phyloP scores from a whole-genome alignment of 2,329 filamentous ascomycete species.

The Penicillium sclerotigenum region DNA sequence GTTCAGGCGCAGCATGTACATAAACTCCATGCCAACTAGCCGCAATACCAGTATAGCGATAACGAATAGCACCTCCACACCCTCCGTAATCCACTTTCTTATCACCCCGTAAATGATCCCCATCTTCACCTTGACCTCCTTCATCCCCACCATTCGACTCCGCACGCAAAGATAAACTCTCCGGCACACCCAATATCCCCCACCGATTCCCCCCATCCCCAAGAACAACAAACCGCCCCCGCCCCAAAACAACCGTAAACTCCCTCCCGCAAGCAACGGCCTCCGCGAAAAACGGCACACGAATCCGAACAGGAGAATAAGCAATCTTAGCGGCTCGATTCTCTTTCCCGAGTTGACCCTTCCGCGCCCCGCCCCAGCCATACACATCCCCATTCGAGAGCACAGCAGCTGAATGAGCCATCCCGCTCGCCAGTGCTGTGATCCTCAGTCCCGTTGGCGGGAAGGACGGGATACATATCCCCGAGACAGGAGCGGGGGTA shows the following conservation, averaged over 20 bases:
- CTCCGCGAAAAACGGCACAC: constrained; percentile 59
- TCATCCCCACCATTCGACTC: not conserved
- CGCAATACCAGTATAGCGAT: constrained; percentile 66
- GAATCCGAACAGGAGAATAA: constrained; percentile 61
- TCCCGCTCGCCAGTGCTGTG: constrained; percentile 65
- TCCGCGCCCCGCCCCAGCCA: constrained; percentile 84
- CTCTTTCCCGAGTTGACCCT: constrained; percentile 73
- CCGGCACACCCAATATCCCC: constrained; percentile 58
- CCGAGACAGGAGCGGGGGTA: constrained; percentile 23
- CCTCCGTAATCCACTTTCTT: constrained; percentile 18
- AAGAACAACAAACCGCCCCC: constrained; percentile 63
- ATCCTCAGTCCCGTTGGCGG: constrained; percentile 60
- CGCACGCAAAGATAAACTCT: not conserved
- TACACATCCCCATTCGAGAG: constrained; percentile 73
- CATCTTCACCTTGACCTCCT: not conserved
- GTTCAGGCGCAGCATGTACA: constrained; percentile 48
- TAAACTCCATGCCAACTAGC: constrained; percentile 83
- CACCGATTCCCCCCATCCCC: constrained; percentile 68
- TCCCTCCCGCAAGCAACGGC: constrained; percentile 77
- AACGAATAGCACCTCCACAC: constrained; percentile 37
- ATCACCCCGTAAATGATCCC: not conserved
- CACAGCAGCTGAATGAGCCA: constrained; percentile 73
- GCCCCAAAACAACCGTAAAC: constrained; percentile 68
- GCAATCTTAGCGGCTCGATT: constrained; percentile 48
- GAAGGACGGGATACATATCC: constrained; percentile 57